Evolutionary conservation across 257 asterid genomes (phyloP).

Genomic region (Petunia secreta): DNA sequence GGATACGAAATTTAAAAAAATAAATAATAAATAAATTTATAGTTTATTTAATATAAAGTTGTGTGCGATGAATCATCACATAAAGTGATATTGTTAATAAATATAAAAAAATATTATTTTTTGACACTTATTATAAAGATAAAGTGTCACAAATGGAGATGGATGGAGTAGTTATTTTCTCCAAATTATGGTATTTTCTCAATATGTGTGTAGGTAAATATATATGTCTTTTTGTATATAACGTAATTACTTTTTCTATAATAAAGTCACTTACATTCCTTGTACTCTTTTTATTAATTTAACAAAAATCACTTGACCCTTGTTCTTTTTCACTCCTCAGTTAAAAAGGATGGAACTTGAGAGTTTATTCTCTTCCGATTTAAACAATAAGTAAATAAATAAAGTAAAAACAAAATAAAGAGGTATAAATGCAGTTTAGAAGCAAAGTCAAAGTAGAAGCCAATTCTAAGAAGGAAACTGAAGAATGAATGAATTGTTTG

Average conservation of each 20-base stretch:
- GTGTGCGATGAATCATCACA: too few species aligned
- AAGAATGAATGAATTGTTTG: neutral
- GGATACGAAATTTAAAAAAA: too few species aligned
- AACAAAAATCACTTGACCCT: neutral
- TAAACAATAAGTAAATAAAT: neutral
- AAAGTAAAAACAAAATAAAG: neutral
- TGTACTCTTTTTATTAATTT: neutral
- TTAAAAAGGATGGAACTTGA: neutral
- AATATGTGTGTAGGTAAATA: too few species aligned
- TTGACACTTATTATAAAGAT: too few species aligned
- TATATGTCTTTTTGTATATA: too few species aligned
- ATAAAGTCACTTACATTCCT: neutral
- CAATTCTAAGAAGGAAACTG: slow-evolving; percentile 10
- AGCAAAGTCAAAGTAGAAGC: neutral
- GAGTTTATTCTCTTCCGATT: neutral
- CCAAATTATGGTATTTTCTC: too few species aligned
- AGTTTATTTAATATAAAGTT: too few species aligned
- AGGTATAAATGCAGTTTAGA: neutral
- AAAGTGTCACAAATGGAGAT: too few species aligned
- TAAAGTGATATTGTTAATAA: too few species aligned
- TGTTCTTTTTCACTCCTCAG: neutral
- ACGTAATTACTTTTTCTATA: neutral
- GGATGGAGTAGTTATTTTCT: too few species aligned
- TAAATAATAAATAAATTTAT: too few species aligned
- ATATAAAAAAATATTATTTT: too few species aligned